phyloP scores from a whole-genome alignment of 2,329 filamentous ascomycete species.

The Colletotrichum karsti region DNA sequence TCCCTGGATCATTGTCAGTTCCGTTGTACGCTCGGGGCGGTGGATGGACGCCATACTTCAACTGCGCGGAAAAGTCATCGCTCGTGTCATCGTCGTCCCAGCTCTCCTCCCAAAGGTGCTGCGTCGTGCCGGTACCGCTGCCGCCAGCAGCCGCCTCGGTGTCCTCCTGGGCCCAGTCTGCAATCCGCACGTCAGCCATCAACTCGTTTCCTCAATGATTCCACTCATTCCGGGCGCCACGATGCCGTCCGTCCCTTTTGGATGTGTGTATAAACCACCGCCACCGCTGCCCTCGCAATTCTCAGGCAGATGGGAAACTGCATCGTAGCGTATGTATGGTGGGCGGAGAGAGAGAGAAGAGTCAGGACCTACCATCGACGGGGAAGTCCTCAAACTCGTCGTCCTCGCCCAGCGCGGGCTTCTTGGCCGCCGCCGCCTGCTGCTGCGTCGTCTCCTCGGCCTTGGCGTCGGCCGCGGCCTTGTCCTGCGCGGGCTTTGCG shows the following conservation, averaged over 20 bases:
- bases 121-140: conserved; percentile 71
- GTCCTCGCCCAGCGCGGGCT: conserved; percentile 85
- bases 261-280: too few species aligned
- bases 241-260: too few species aligned
- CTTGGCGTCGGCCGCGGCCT: conserved; percentile 45
- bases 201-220: background rate
- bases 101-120: conserved; percentile 98
- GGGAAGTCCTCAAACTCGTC: conserved; percentile 99
- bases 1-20: conserved; percentile 63
- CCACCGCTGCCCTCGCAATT: too few species aligned
- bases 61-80: conserved; percentile 94
- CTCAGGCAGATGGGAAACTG: too few species aligned
- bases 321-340: too few species aligned
- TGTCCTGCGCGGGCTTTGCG: conserved; percentile 39
- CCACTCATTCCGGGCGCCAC: background rate
- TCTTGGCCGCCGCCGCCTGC: conserved; percentile 48
- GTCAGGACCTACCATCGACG: conserved; percentile 84
- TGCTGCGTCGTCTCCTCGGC: conserved; percentile 65
- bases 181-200: conserved; percentile 6
- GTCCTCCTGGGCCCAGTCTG: conserved; percentile 94
- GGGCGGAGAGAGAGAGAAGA: background rate
- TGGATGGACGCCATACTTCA: conserved; percentile 73
- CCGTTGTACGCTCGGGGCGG: conserved; percentile 30
- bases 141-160: conserved; percentile 77
- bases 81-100: conserved; percentile 99